These are phyloP conservation scores for Agrocybe praecox DNA, from an alignment of 768 basidiomycete species.

Conservation along the genomic window DNA sequence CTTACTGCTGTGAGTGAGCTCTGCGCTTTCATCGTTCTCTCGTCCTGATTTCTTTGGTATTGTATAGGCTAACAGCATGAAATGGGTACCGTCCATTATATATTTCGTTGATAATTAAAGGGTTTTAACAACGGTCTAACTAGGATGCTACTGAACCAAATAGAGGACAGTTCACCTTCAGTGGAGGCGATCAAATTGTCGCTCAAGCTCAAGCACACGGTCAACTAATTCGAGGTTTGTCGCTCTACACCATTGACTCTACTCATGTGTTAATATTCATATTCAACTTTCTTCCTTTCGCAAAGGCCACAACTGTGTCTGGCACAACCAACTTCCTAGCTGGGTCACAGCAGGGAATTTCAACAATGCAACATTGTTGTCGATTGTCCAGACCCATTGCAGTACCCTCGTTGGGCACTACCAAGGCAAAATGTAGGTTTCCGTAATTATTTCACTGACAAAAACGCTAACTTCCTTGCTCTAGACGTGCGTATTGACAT, in stretches of 20 bases:
- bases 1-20: constrained; percentile 38
- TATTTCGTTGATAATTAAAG: not conserved
- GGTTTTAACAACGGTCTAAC: not conserved
- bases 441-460: too few relatives aligned
- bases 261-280: not conserved
- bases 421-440: constrained; percentile 47
- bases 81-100: constrained; percentile 42
- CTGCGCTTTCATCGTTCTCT: not conserved
- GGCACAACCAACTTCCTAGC: constrained; percentile 54
- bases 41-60: constrained; percentile 2
- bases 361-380: constrained; percentile 39
- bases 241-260: not conserved
- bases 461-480: not conserved
- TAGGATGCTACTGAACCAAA: constrained; percentile 56
- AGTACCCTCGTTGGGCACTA: constrained; percentile 51
- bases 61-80: constrained; percentile 48
- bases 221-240: constrained; percentile 45
- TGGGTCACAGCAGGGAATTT: constrained; percentile 49
- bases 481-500: too few relatives aligned
- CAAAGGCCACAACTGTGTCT: constrained; percentile 46
- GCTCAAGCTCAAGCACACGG: constrained; percentile 45
- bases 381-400: constrained; percentile 50
- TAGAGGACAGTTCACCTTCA: constrained; percentile 48
- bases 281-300: not conserved
- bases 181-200: constrained; percentile 44